Evolutionary conservation across 331 rosid species (phyloP).

Genomic region (Saraca asoca): DNA sequence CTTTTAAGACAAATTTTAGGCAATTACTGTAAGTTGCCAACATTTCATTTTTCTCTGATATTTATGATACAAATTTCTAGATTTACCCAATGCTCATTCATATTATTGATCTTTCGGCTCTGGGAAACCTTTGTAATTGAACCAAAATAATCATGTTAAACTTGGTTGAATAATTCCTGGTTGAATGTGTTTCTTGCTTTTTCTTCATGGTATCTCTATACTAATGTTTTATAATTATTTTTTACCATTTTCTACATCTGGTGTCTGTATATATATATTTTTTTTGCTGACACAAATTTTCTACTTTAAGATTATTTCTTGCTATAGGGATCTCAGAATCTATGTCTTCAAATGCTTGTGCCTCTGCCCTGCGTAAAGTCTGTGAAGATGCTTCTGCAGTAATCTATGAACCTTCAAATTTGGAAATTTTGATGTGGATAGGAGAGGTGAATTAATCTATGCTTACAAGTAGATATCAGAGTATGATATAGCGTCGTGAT

Average conservation of each 20-base stretch:
- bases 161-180: constrained; percentile 22
- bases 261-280: constrained; percentile 32
- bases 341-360: constrained; percentile 80
- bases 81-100: constrained; percentile 17
- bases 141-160: constrained; percentile 26
- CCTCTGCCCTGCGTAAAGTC: constrained; percentile 84
- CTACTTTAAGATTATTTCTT: constrained; percentile 78
- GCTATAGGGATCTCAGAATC: constrained; percentile 89
- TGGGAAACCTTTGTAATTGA: constrained; percentile 16
- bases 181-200: constrained; percentile 6
- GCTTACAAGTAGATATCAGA: constrained; percentile 25
- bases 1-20: constrained; percentile 71
- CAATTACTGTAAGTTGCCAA: constrained; percentile 70
- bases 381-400: constrained; percentile 87
- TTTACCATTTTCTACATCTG: background rate
- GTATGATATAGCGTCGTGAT: constrained; percentile 23
- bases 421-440: constrained; percentile 95
- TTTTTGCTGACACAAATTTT: constrained; percentile 27
- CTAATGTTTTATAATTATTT: background rate
- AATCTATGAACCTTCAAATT: constrained; percentile 79
- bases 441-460: constrained; percentile 74
- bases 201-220: background rate
- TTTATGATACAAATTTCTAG: constrained; percentile 13
- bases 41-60: constrained; percentile 33
- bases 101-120: constrained; percentile 11